Evolutionary conservation across 2,329 filamentous ascomycete genomes (phyloP).

Genomic region (Aspergillus unguis): DNA sequence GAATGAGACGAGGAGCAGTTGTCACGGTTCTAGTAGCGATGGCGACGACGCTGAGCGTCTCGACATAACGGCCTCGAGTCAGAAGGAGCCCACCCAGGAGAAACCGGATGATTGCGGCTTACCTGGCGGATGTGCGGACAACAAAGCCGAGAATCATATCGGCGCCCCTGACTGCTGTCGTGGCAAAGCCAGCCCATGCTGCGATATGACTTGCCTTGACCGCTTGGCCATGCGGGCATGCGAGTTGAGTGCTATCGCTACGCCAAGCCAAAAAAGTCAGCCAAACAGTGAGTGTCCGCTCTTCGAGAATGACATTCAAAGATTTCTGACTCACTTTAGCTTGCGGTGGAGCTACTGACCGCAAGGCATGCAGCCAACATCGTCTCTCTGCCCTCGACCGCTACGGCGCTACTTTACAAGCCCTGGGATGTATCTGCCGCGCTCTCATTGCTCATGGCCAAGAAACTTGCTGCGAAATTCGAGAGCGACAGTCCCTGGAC

Average conservation of each 20-base stretch:
- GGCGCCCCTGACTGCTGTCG: neutral
- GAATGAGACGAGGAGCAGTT: neutral
- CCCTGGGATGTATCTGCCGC: too few species aligned
- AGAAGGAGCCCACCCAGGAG: neutral
- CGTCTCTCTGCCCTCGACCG: neutral
- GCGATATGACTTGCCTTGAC: neutral
- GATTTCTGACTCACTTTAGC: neutral
- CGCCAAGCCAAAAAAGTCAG: neutral
- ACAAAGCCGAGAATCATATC: neutral
- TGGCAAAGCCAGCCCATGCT: slow-evolving; percentile 1
- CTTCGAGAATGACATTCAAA: neutral
- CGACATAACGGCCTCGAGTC: neutral
- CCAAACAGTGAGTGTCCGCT: neutral
- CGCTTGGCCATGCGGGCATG: neutral
- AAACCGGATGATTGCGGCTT: neutral
- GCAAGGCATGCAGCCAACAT: neutral
- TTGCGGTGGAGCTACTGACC: neutral
- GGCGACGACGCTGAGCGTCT: neutral
- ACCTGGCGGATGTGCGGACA: neutral
- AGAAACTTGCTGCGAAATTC: too few species aligned
- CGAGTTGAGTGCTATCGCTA: neutral
- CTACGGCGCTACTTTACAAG: too few species aligned
- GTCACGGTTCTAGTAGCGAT: neutral
- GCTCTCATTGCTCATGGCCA: too few species aligned
- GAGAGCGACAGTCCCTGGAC: too few species aligned